Conservation (phyloP, 495 filamentous ascomycete genomes). For the Aspergillus affinis region DNA sequence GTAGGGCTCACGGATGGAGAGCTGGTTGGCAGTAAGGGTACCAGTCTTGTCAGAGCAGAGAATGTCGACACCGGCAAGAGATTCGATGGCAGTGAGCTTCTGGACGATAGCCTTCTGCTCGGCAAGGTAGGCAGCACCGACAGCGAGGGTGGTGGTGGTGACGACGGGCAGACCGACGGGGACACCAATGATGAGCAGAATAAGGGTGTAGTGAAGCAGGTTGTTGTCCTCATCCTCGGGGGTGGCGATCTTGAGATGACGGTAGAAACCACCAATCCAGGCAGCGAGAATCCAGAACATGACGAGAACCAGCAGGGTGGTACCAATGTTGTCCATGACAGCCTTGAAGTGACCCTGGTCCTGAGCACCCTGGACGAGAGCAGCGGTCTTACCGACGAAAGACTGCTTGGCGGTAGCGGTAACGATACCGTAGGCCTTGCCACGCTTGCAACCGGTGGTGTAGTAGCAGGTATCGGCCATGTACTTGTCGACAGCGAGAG, state of each 20-base stretch:
- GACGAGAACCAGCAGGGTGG: constrained; percentile 67
- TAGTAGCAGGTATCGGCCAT: constrained; percentile 72
- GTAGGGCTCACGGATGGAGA: constrained; percentile 73
- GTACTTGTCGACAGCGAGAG: constrained; percentile 76
- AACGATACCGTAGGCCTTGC: constrained; percentile 68
- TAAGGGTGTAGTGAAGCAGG: constrained; percentile 65
- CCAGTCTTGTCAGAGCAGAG: constrained; percentile 79
- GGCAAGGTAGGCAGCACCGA: constrained; percentile 72
- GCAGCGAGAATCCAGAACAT: constrained; percentile 69
- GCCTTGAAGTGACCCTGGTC: constrained; percentile 78
- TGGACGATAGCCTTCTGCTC: constrained; percentile 76
- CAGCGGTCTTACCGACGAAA: constrained; percentile 72
- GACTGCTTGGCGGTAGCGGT: constrained; percentile 63
- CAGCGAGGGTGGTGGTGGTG: constrained; percentile 71
- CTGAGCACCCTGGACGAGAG: constrained; percentile 67
- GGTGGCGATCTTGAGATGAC: constrained; percentile 65
- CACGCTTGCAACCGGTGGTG: constrained; percentile 77
- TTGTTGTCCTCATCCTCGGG: constrained; percentile 52
- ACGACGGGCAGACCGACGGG: constrained; percentile 76
- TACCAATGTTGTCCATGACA: constrained; percentile 81
- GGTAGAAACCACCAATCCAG: constrained; percentile 78
- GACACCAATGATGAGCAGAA: constrained; percentile 71
- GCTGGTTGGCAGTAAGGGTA: constrained; percentile 75
- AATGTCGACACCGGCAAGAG: constrained; percentile 72
- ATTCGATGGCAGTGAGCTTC: constrained; percentile 75